Conservation (phyloP, 139 green algal species). For the Ettlia oleoabundans region DNA sequence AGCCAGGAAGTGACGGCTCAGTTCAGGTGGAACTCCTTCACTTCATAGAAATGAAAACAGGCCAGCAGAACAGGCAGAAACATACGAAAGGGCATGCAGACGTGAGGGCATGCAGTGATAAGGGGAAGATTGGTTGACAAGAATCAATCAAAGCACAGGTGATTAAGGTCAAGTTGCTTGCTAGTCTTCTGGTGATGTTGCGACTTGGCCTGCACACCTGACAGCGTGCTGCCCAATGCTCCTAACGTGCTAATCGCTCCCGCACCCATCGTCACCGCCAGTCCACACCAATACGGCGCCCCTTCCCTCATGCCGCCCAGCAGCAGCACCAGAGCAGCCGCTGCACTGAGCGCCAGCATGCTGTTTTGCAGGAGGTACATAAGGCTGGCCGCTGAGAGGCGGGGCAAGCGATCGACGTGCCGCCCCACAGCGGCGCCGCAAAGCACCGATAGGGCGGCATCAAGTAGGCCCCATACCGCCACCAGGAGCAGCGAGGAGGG, state of each 20-base stretch:
- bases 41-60: too few species aligned
- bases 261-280: conserved; percentile 42
- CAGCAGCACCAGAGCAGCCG: conserved; percentile 48
- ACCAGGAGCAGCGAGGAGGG: conserved; percentile 62
- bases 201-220: too few species aligned
- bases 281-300: conserved; percentile 51
- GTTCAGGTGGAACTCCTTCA: too few species aligned
- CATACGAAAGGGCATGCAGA: too few species aligned
- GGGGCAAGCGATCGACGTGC: conserved; percentile 53
- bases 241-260: conserved; percentile 64
- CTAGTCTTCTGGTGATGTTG: too few species aligned
- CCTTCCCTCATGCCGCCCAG: conserved; percentile 1
- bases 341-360: conserved; percentile 56
- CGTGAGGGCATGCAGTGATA: too few species aligned
- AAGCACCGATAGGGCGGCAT: conserved; percentile 50
- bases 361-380: conserved; percentile 74
- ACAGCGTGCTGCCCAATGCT: conserved; percentile 59
- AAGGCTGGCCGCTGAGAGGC: conserved; percentile 38
- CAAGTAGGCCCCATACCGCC: conserved; percentile 64
- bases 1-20: not conserved
- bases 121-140: too few species aligned
- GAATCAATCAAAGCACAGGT: too few species aligned
- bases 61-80: too few species aligned
- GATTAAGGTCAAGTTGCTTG: too few species aligned
- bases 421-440: conserved; percentile 45